Base-by-base conservation (phyloP, 768 basidiomycete species). In the Arthromyces matolae region DNA sequence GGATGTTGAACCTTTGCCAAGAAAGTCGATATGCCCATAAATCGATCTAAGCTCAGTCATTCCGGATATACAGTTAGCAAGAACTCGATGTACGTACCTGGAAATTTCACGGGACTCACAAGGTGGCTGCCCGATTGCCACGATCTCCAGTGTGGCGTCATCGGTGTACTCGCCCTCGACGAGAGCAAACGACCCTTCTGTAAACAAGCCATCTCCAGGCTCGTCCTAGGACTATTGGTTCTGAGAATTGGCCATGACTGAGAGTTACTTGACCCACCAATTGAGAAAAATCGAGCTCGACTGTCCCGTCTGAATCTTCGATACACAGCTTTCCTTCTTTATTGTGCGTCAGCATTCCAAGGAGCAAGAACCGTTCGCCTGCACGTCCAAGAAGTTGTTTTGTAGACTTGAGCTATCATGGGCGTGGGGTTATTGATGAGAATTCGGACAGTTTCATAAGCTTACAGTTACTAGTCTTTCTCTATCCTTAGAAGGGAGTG, bases 121-220 rank as follows among this genome's bases (percentile, higher is more conserved):
- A 9, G 96, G 96, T 1, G 96, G 96, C 66, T 98, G 95, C 2
- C 96, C 96, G 51, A 99, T 89, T 16, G 94, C 96, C 53, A 93
- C 81, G 5, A 97, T 91, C 54, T 86, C 79, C 41, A 99, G 73
- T 1, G 79, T 88, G 41, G 86, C 89, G 24, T 98, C 93, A 50
- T 94, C 86, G 0, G 90, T 97, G 62, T 97, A 99, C 60, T 93
- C 90, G 18, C 96, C 96, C 69, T 98, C 96, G 0, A 97, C 83
- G 13, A 99, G 78, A 1, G 93, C 92, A 64, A 97, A 89, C 49
- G 86, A 93, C 0, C 96, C 96, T 65, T 98, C 96, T 0, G 93
- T 96, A 60, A 96, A 98, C 5, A 99, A 64, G 1, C 96, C 96
- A 60, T 95, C 93, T 32, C 93, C 92, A 14, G 95, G 94, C 51